Conservation (phyloP, 2,329 filamentous ascomycete genomes). For the Colletotrichum viniferum region DNA sequence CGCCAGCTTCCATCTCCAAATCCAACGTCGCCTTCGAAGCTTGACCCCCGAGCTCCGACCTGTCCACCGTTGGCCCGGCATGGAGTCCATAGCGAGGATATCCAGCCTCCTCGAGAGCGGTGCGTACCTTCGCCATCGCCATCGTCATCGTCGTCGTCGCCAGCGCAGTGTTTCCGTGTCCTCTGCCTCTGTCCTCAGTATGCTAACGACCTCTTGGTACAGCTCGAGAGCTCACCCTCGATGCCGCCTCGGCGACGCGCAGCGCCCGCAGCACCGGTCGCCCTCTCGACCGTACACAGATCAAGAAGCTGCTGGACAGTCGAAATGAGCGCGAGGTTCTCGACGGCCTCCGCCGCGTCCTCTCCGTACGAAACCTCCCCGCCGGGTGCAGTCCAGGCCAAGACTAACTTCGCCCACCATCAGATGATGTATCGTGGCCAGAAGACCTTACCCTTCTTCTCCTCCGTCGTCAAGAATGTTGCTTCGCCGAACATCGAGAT, state of each 20-base stretch:
- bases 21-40: not conserved
- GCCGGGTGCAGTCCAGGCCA: not conserved
- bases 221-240: constrained; percentile 97
- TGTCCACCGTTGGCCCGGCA: constrained; percentile 39
- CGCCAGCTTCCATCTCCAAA: not conserved
- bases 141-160: not conserved
- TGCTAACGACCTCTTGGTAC: constrained; percentile 25
- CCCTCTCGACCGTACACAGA: constrained; percentile 77
- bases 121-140: constrained; percentile 46
- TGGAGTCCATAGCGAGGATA: constrained; percentile 97
- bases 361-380: constrained; percentile 63
- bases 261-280: constrained; percentile 65
- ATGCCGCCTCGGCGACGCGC: constrained; percentile 90
- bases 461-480: constrained; percentile 97
- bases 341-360: constrained; percentile 87
- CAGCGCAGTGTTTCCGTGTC: not conserved
- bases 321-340: constrained; percentile 91
- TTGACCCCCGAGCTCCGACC: not conserved
- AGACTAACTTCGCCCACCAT: constrained; percentile 5
- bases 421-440: constrained; percentile 96
- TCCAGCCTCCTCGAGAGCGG: constrained; percentile 94
- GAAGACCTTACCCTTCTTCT: constrained; percentile 91
- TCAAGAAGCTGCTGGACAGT: constrained; percentile 94
- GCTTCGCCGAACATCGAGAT: constrained; percentile 93
- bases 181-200: constrained; percentile 3